A percentile compares a stretch with the other conserved stretches of the same genome.
These are phyloP conservation scores for Kwoniella sp. DNA, from an alignment of 768 basidiomycete genomes.

Conservation along the genomic window DNA sequence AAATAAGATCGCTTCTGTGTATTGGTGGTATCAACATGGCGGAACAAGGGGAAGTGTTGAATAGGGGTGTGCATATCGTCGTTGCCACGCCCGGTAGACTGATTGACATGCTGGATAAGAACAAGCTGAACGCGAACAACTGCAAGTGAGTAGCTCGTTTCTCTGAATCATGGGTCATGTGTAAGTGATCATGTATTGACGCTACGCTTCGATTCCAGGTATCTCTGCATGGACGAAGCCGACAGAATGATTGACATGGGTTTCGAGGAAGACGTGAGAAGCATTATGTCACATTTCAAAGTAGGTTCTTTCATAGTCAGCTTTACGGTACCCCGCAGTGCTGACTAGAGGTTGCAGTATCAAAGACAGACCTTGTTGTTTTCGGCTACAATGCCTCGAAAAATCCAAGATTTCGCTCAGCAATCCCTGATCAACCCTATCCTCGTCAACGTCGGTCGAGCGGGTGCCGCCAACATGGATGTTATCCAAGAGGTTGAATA, in stretches of 20 bases:
- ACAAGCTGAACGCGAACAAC: constrained; percentile 82
- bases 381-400: constrained; percentile 98
- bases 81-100: constrained; percentile 95
- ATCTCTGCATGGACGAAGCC: constrained; percentile 94
- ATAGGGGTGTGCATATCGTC: constrained; percentile 89
- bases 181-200: constrained; percentile 6
- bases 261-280: constrained; percentile 95
- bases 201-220: constrained; percentile 54
- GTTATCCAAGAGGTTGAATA: constrained; percentile 92
- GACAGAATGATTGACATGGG: constrained; percentile 98
- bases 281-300: constrained; percentile 98
- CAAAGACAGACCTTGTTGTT: constrained; percentile 97
- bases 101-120: constrained; percentile 98
- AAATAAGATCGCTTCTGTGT: constrained; percentile 82
- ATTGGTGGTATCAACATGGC: constrained; percentile 98
- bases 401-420: constrained; percentile 98
- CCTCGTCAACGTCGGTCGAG: constrained; percentile 94
- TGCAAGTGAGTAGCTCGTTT: constrained; percentile 83
- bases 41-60: constrained; percentile 90
- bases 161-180: not conserved
- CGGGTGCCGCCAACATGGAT: constrained; percentile 95
- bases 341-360: constrained; percentile 61
- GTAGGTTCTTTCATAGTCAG: constrained; percentile 60
- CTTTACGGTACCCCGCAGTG: not conserved
- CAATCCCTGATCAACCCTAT: constrained; percentile 93